Conservation (phyloP, 2,329 filamentous ascomycete genomes). For the Fusarium avenaceum region DNA sequence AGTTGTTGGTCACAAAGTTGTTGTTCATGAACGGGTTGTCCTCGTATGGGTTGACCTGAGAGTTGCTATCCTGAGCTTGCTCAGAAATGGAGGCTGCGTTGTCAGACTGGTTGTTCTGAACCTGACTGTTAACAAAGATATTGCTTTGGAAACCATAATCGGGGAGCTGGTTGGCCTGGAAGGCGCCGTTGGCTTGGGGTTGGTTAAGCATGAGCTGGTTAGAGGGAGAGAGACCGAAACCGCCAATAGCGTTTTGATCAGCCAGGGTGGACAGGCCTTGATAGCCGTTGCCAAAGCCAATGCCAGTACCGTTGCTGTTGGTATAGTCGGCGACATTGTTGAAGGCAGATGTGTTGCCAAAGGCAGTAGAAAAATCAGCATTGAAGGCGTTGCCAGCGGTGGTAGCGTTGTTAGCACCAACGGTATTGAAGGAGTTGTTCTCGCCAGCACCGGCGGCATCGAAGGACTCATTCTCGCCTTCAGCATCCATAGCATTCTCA, state of each 20-base stretch:
- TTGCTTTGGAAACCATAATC: neutral
- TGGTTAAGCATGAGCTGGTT: neutral
- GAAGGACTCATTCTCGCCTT: neutral
- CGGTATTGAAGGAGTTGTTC: neutral
- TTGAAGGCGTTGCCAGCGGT: neutral
- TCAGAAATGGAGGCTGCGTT: neutral
- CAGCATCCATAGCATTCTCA: no score
- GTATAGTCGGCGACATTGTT: no score
- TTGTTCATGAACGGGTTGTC: no score
- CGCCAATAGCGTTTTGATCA: no score
- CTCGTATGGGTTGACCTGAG: no score
- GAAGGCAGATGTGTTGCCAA: neutral
- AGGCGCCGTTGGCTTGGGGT: neutral
- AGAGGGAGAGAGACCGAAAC: neutral
- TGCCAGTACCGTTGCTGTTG: no score
- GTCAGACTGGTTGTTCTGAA: neutral
- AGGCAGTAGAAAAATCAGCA: no score
- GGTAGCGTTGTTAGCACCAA: neutral
- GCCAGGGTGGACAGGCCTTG: no score
- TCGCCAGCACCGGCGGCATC: neutral
- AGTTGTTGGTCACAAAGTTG: no score
- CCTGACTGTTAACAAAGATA: neutral
- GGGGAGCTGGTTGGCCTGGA: neutral
- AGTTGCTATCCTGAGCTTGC: no score
- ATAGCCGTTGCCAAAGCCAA: neutral